Base-by-base conservation (phyloP, 2,329 filamentous ascomycete genomes). In the Xylariaceae sp. region DNA sequence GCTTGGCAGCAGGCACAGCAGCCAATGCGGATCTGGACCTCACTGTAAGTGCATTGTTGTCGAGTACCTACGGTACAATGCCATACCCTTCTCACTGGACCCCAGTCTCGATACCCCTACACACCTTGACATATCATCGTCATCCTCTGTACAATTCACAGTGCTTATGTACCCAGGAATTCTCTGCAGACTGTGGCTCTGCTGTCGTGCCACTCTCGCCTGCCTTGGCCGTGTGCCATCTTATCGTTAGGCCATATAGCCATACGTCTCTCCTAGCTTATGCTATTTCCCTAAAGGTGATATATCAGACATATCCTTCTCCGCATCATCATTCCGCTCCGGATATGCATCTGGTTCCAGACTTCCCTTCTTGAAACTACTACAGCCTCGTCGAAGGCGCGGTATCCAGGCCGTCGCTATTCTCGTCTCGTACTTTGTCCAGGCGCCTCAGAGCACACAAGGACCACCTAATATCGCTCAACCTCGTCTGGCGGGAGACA, bases 1-100 rank as follows among this genome's bases (percentile, higher is more conserved):
- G 45, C 46, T 44, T 41, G 38, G 44, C 44, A 40, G 44, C 38
- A 44, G 38, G 47, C 49, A 53, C 42, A 40, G 47, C 41, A 43
- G 45, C 45, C 43, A 45, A 48, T 45, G 42, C 43, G 45, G 40
- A 45, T 31, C 42, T 24, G 32, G 16, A 5, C 12, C 3, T 26
- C 8, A 8, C 13, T n/a, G 6, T 21, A 5, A 27, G 15, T 28
- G 16, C 19, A 27, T 29, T 27, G 18, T 18, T 32, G 41, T 29
- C 39, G 31, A 38, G 38, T n/a, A n/a, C n/a, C n/a, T n/a, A n/a
- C n/a, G n/a, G n/a, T n/a, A n/a, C n/a, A n/a, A n/a, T n/a, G n/a
- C n/a, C n/a, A n/a, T n/a, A n/a, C n/a, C n/a, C n/a, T n/a, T n/a
- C n/a, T n/a, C n/a, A n/a, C n/a, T n/a, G n/a, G n/a, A n/a, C n/a